Base-by-base conservation (phyloP, 495 filamentous ascomycete species). In the Aspergillus saccharolyticus region DNA sequence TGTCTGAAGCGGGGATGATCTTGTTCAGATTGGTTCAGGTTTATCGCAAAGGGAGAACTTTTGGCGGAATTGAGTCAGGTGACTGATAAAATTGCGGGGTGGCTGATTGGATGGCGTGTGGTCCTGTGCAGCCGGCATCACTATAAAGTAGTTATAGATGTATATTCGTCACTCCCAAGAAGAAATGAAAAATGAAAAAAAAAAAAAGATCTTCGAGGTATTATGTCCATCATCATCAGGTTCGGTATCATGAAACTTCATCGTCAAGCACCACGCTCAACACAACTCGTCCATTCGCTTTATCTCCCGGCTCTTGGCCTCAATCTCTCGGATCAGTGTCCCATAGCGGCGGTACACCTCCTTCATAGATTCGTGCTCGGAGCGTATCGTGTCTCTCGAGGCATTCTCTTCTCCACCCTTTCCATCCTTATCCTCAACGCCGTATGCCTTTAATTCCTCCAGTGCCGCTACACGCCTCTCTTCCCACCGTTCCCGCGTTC, bases 341-440 rank as follows among this genome's bases (percentile, higher is more conserved):
- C 76, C 69, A 71, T 83, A 87, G n/a, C 80, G 78, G 58, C 79
- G 75, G 9, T 80, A 80, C 71, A 85, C 84, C 71, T 86, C 83
- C 47, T 67, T 72, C 75, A 85, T 81, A 64, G 72, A 57, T 60
- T 69, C 66, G 74, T 74, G 63, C 74, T 78, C 18, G 51, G 69
- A 45, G 28, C 60, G 50, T 46, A 56, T 33, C 28, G 66, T 60
- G 18, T 57, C 47, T 39, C 57, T 44, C 47, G 56, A 30, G 22
- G 66, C 60, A 19, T 56, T 55, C 14, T 58, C 55, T 9, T 9
- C 25, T 28, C 25, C 9, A 43, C 42, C 44, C 56, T 48, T 33
- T 25, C 21, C 67, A 1, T 19, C 54, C 0, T 30, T 47, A 39
- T 69, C 73, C n/a, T 61, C 66, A 43, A 70, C 77, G 4, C 81